Conservation (phyloP, 495 filamentous ascomycete genomes). For the Aspergillus coremiiformis region DNA sequence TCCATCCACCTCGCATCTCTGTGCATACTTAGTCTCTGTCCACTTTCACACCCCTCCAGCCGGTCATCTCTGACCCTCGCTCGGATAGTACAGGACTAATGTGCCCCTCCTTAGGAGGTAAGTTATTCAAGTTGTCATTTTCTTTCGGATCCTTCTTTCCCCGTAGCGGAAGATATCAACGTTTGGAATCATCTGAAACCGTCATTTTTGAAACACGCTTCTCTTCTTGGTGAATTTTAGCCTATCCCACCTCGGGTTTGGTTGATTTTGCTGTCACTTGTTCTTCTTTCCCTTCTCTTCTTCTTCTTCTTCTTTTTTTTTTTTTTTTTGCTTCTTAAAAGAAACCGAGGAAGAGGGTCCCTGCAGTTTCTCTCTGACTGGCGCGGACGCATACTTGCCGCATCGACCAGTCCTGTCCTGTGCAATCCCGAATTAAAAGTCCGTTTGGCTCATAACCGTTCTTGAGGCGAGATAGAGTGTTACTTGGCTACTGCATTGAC, state of each 20-base stretch:
- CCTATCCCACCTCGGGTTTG: constrained; percentile 16
- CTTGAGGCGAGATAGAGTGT: constrained; percentile 16
- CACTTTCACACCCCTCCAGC: constrained; percentile 10
- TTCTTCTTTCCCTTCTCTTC: constrained; percentile 7
- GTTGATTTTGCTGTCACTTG: constrained; percentile 15
- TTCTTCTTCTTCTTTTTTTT: constrained; percentile 5
- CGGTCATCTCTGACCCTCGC: constrained; percentile 9
- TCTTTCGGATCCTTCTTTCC: constrained; percentile 11
- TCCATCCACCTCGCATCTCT: constrained; percentile 12
- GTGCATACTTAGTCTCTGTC: constrained; percentile 17
- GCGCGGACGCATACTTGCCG: constrained; percentile 17
- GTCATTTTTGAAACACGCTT: constrained; percentile 20
- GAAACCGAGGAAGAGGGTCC: constrained; percentile 19
- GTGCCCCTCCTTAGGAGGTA: constrained; percentile 11
- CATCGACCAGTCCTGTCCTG: constrained; percentile 22
- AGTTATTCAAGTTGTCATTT: constrained; percentile 5
- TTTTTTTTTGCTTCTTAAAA: constrained; percentile 8
- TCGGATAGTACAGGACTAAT: constrained; percentile 8
- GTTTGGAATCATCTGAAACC: constrained; percentile 21
- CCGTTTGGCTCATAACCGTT: constrained; percentile 26
- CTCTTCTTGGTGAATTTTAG: constrained; percentile 17
- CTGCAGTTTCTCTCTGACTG: constrained; percentile 35
- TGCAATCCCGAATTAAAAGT: constrained; percentile 34
- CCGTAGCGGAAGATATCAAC: constrained; percentile 14
- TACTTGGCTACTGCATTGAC: constrained; percentile 11